Base-by-base conservation (phyloP, 306 rosid genomes). In the Trichosanthes cucumerina region DNA sequence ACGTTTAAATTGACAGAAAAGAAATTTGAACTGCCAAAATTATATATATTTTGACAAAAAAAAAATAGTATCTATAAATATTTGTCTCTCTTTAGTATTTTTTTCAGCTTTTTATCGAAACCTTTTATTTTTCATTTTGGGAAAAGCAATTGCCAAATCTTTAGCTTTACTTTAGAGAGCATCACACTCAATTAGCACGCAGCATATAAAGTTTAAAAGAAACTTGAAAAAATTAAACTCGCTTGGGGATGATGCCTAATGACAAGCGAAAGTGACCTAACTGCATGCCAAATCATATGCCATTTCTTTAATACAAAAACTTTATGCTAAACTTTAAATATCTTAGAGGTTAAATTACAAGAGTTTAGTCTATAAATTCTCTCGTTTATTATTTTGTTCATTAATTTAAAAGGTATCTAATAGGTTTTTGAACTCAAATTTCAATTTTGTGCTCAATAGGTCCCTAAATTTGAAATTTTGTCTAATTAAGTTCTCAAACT, bases 81-180 rank as follows among this genome's bases (percentile, higher is more conserved):
- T 15, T 62, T 28, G 8, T 28, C 3, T 28, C n/a, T 34, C 3
- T 59, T 12, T 26, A 59, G 33, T 59, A 8, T 58, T 34, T 36
- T 36, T 66, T 38, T 66, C 33, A 66, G 53, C 75, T 41, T 68
- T 68, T 38, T 39, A 4, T 62, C 13, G 4, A 14, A 31, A 33
- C 41, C 41, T 31, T 33, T 8, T 62, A 62, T 5, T 62, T 68
- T 68, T 68, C 1, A 41, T 41, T 68, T n/a, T 41, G 18, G 4
- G 26, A 41, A 54, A 68, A 68, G 34, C 34, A 68, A 68, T 21
- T 68, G 75, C 41, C 53, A 68, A 43, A 68, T 68, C 75, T 68
- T 41, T 41, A 41, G 75, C 75, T 68, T 68, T 68, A 41, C 75
- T 68, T 68, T 21, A 68, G 75, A 68, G 53, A n/a, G 53, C 52